Conservation (phyloP, 1,139 yeast species). For the Schizosaccharomyces versatilis region DNA sequence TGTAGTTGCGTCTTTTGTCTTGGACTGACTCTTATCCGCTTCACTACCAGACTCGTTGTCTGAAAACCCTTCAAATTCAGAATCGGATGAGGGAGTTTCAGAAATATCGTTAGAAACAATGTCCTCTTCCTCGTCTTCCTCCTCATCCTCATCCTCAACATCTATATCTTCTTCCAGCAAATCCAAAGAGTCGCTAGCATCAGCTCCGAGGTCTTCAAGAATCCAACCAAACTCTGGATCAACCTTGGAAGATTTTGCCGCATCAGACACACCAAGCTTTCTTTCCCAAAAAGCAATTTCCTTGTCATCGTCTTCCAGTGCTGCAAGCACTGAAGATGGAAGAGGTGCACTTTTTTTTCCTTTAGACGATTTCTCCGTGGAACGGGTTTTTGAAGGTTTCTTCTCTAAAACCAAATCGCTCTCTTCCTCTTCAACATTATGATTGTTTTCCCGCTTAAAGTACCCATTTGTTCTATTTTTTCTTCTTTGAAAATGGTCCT, state of each 20-base stretch:
- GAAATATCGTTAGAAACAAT: background rate
- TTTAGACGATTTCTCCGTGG: background rate
- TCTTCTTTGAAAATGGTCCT: no score
- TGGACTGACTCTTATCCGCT: background rate
- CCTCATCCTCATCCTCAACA: background rate
- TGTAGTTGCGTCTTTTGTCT: background rate
- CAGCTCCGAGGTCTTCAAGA: background rate
- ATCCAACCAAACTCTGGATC: slow-evolving; percentile 1
- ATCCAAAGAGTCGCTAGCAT: background rate
- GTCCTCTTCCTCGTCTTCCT: background rate
- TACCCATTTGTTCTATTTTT: no score
- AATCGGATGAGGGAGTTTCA: background rate
- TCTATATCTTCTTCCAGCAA: no score
- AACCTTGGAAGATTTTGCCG: background rate
- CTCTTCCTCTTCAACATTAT: no score
- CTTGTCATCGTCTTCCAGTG: background rate
- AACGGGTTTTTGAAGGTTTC: background rate
- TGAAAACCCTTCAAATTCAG: background rate
- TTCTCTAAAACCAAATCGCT: background rate
- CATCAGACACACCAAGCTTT: background rate
- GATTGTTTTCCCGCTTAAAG: no score
- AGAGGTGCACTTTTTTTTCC: background rate
- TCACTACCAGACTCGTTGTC: background rate
- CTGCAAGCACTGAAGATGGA: background rate
- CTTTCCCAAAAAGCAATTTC: background rate